Conservation (phyloP, 1,284 basidiomycete genomes). For the Stygiomarasmius scandens region DNA sequence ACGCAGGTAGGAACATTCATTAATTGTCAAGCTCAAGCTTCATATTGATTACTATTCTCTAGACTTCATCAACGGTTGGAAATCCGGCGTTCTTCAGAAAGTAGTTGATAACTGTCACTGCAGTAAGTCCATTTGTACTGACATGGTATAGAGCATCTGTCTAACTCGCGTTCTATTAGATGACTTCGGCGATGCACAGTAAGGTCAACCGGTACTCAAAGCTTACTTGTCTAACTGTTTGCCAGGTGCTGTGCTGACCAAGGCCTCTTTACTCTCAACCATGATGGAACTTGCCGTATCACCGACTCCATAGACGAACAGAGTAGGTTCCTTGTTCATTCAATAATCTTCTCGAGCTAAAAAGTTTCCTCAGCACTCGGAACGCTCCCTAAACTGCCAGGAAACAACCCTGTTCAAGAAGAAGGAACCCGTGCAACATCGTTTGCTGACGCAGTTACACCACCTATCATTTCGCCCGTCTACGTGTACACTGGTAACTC, state of each 20-base stretch:
- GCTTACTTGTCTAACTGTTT: no score
- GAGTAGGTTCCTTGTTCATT: conserved; percentile 7
- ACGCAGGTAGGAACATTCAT: conserved; percentile 39
- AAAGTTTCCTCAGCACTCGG: conserved; percentile 31
- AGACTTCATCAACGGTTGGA: conserved; percentile 59
- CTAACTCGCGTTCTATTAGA: neutral
- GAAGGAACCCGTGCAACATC: conserved; percentile 31
- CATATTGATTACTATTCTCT: neutral
- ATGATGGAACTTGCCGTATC: conserved; percentile 14
- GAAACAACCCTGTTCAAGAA: conserved; percentile 44
- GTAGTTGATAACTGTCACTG: conserved; percentile 49
- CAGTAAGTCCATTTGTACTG: conserved; percentile 29
- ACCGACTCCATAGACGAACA: conserved; percentile 17
- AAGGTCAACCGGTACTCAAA: neutral
- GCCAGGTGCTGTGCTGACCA: conserved; percentile 16
- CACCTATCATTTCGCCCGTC: conserved; percentile 39
- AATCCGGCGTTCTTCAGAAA: conserved; percentile 43
- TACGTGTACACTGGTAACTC: conserved; percentile 39
- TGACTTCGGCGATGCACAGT: conserved; percentile 7
- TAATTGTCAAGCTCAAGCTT: neutral
- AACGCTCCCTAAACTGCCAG: conserved; percentile 39
- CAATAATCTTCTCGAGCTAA: neutral
- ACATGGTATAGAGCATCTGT: neutral
- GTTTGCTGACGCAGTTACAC: conserved; percentile 31
- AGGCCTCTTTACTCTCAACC: conserved; percentile 19